These are phyloP conservation scores for Mycosphaerelloides madeirae DNA, from an alignment of 2,329 filamentous ascomycete genomes.

Conservation along the genomic window DNA sequence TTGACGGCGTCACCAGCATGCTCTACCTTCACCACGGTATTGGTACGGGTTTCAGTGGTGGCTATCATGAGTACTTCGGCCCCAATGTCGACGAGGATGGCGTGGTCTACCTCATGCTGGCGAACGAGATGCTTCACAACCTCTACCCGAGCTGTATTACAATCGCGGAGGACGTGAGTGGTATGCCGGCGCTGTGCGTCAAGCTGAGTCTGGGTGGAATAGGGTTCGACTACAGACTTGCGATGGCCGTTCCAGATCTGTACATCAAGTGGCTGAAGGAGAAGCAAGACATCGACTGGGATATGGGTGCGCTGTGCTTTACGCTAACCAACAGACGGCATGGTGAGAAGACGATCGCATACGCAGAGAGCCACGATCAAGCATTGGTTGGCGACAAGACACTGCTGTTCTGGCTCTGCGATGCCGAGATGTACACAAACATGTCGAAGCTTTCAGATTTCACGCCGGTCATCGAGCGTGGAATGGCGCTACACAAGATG, in stretches of 20 bases:
- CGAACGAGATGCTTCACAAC: slow-evolving; percentile 91
- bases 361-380: slow-evolving; percentile 96
- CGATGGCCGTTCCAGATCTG: slow-evolving; percentile 97
- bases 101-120: slow-evolving; percentile 90
- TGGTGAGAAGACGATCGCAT: slow-evolving; percentile 97
- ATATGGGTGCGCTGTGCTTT: slow-evolving; percentile 77
- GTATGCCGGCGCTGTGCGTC: slow-evolving; percentile 95
- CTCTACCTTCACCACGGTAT: slow-evolving; percentile 94
- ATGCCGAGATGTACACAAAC: slow-evolving; percentile 95
- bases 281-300: slow-evolving; percentile 84
- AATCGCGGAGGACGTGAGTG: slow-evolving; percentile 93
- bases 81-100: slow-evolving; percentile 85
- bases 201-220: slow-evolving; percentile 81
- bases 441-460: slow-evolving; percentile 85
- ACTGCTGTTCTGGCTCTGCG: slow-evolving; percentile 96
- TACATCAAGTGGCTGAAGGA: slow-evolving; percentile 99
- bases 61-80: slow-evolving; percentile 98
- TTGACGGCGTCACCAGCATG: slow-evolving; percentile 98
- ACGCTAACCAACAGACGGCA: slow-evolving; percentile 89
- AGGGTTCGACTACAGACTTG: slow-evolving; percentile 94
- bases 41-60: slow-evolving; percentile 95
- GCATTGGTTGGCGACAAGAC: slow-evolving; percentile 97
- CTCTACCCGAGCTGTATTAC: slow-evolving; percentile 85
- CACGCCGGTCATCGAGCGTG: slow-evolving; percentile 82
- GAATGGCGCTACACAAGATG: slow-evolving; percentile 93